Conservation (phyloP, 2,329 filamentous ascomycete genomes). For the Camptophora hylomeconis region DNA sequence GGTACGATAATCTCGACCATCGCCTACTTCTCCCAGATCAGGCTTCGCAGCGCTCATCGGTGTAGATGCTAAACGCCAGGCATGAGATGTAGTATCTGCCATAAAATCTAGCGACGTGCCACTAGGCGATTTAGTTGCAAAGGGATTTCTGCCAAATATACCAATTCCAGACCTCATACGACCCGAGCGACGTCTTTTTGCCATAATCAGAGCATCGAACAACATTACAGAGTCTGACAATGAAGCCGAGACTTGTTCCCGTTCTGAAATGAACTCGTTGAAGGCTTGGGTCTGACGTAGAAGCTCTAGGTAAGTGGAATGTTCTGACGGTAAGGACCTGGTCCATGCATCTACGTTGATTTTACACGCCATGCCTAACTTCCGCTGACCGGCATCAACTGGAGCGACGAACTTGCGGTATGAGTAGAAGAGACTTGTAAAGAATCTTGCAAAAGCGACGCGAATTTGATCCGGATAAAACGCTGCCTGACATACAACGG, state of each 20-base stretch:
- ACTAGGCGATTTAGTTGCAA: slow-evolving; percentile 26
- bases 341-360: slow-evolving; percentile 57
- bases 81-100: slow-evolving; percentile 49
- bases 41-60: slow-evolving; percentile 38
- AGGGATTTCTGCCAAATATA: slow-evolving; percentile 29
- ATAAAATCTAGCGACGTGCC: slow-evolving; percentile 39
- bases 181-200: slow-evolving; percentile 3
- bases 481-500: slow-evolving; percentile 52
- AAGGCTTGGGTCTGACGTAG: slow-evolving; percentile 54
- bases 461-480: slow-evolving; percentile 55
- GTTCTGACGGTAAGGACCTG: slow-evolving; percentile 50
- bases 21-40: slow-evolving; percentile 9
- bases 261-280: slow-evolving; percentile 53
- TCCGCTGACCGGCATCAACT: slow-evolving; percentile 47
- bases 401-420: slow-evolving; percentile 52
- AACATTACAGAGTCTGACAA: slow-evolving; percentile 9
- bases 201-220: slow-evolving; percentile 5
- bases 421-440: slow-evolving; percentile 56
- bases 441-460: slow-evolving; percentile 55
- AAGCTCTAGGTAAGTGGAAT: slow-evolving; percentile 49
- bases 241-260: slow-evolving; percentile 36
- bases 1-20: slow-evolving; percentile 43
- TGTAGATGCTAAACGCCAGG: slow-evolving; percentile 50
- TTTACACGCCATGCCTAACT: slow-evolving; percentile 45
- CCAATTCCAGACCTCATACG: slow-evolving; percentile 4